Base-by-base conservation (phyloP, 2,329 filamentous ascomycete genomes). In the Zymoseptoria pseudotritici region DNA sequence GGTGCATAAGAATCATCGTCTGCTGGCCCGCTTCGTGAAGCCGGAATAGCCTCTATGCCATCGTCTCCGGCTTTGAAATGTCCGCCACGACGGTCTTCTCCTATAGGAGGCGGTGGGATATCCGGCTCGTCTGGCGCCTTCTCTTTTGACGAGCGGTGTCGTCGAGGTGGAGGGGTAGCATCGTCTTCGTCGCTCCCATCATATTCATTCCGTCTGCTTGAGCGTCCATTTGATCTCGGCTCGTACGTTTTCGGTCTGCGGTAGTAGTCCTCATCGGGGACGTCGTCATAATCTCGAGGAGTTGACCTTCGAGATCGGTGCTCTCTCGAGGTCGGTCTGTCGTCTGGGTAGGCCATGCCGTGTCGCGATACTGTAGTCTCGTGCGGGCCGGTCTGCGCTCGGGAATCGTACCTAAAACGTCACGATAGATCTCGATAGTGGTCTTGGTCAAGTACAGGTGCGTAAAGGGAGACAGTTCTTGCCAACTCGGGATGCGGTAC, bases 181-280 rank as follows among this genome's bases (percentile, higher is more conserved):
- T 69, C 67, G 50, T 69, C 67, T 54, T 70, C 69, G 54, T 71
- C 69, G 55, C 66, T 69, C 4, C 66, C 67, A 58, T 70, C 67
- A 59, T 70, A 71, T 3, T 58, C 63, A 42, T 67, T 65, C 56
- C 57, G 56, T 31, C 58, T 57, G 54, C 62, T 59, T 50, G 60
- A 31, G 2, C 58, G 56, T n/a, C 59, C 58, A 54, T 56, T 59
- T 9, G 62, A 55, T 42, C 55, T 59, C 20, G 61, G 60, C 6
- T 64, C 61, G 7, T 65, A 62, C 36, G 64, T 42, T 26, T 62
- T 42, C 17, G 61, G 58, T 17, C 63, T 54, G 13, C 63, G 61
- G 51, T 66, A 66, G 22, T 57, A 36, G 49, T 62, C 58, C 20
- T 64, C 59, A 20, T 64, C 63, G n/a, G 58, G 62, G 26, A 58